These are phyloP conservation scores for Phytophthora litchii DNA, from an alignment of 352 stramenopile species.

Conservation along the genomic window DNA sequence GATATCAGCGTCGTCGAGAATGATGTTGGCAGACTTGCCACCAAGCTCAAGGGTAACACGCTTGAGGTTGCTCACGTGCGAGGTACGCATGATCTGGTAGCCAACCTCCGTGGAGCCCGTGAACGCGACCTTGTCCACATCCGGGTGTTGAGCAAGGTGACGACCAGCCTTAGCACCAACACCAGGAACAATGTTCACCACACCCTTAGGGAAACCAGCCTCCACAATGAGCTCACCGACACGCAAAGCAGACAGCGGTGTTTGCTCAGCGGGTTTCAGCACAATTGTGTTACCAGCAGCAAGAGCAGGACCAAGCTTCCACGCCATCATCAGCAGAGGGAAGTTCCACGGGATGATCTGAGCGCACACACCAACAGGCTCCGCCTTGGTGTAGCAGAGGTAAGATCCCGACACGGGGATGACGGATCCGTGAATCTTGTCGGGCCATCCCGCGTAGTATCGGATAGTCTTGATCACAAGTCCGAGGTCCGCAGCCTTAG, in stretches of 20 bases:
- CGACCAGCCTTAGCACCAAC: constrained; percentile 44
- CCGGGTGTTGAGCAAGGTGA: constrained; percentile 43
- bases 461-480: constrained; percentile 87
- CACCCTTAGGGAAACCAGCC: constrained; percentile 77
- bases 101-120: constrained; percentile 71
- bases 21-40: constrained; percentile 78
- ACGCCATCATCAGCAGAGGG: constrained; percentile 95
- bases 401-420: constrained; percentile 60
- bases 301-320: constrained; percentile 92
- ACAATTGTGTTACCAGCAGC: constrained; percentile 92
- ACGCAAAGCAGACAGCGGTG: constrained; percentile 92
- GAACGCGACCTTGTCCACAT: constrained; percentile 85
- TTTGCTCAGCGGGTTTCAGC: constrained; percentile 95
- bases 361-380: constrained; percentile 82
- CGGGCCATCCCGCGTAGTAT: constrained; percentile 92
- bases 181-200: constrained; percentile 83
- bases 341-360: constrained; percentile 94
- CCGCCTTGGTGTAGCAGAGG: constrained; percentile 71
- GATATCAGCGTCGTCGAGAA: constrained; percentile 70
- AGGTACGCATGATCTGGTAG: constrained; percentile 58
- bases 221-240: constrained; percentile 83
- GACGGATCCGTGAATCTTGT: constrained; percentile 79
- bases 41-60: constrained; percentile 75
- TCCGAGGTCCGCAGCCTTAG: constrained; percentile 84
- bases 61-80: constrained; percentile 72